Percentiles rank a stretch among this genome's conserved stretches.
Conservation (phyloP, 2,329 filamentous ascomycete genomes). For the Incumbomyces delicatus region DNA sequence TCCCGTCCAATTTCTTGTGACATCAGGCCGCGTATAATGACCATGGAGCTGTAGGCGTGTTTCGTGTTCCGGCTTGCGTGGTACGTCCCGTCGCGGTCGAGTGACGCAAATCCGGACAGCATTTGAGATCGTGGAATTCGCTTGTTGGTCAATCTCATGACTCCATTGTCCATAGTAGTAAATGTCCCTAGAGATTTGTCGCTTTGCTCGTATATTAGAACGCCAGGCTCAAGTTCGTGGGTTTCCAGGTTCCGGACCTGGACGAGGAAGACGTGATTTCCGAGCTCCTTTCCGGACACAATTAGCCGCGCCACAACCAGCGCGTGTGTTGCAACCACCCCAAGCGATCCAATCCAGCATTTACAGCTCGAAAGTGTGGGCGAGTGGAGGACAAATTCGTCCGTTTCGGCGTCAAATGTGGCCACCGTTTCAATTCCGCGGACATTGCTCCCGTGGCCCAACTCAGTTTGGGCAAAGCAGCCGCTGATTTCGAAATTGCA, state of each 20-base stretch:
- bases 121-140: slow-evolving; percentile 27
- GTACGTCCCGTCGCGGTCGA: slow-evolving; percentile 26
- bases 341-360: slow-evolving; percentile 26
- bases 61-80: slow-evolving; percentile 23
- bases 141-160: slow-evolving; percentile 26
- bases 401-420: slow-evolving; percentile 22
- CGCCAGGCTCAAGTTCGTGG: slow-evolving; percentile 19
- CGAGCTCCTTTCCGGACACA: slow-evolving; percentile 21
- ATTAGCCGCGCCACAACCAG: slow-evolving; percentile 26
- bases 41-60: slow-evolving; percentile 28
- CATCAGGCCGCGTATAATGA: slow-evolving; percentile 25
- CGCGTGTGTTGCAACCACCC: slow-evolving; percentile 23
- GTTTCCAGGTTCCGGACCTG: slow-evolving; percentile 24
- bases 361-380: slow-evolving; percentile 23
- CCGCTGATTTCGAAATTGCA: slow-evolving; percentile 23
- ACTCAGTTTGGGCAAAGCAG: slow-evolving; percentile 25
- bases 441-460: slow-evolving; percentile 26
- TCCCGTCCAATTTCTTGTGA: slow-evolving; percentile 21
- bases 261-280: slow-evolving; percentile 24
- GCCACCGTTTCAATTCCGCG: slow-evolving; percentile 26
- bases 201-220: slow-evolving; percentile 26
- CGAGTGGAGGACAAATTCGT: slow-evolving; percentile 26
- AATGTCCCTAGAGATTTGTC: slow-evolving; percentile 20
- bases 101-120: slow-evolving; percentile 23
- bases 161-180: slow-evolving; percentile 26